Conservation (phyloP, 1,139 yeast species). For the Blastobotrys elegans region DNA sequence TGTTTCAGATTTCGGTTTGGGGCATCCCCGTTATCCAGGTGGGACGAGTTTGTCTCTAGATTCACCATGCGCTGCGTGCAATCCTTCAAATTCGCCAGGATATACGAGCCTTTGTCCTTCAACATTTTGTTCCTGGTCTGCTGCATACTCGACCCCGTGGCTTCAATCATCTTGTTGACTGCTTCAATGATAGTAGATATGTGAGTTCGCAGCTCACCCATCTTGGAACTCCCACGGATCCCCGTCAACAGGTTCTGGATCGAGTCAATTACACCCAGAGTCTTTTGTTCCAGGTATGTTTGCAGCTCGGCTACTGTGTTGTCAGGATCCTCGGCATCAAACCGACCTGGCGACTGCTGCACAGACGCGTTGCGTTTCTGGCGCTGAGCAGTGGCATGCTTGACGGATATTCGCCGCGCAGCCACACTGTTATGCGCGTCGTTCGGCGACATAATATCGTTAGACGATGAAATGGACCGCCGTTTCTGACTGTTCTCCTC, state of each 20-base stretch:
- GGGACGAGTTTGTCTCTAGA: conserved; percentile 29
- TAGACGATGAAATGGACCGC: background rate
- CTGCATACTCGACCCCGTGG: conserved; percentile 82
- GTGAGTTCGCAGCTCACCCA: conserved; percentile 67
- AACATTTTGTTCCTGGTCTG: conserved; percentile 72
- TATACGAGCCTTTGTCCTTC: conserved; percentile 89
- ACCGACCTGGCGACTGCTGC: conserved; percentile 34
- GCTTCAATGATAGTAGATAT: conserved; percentile 71
- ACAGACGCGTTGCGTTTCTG: conserved; percentile 8
- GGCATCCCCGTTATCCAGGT: conserved; percentile 46
- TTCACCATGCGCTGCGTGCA: conserved; percentile 66
- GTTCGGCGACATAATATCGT: conserved; percentile 6
- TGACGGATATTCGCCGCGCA: background rate
- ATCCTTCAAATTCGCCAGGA: conserved; percentile 77
- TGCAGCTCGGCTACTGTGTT: conserved; percentile 77
- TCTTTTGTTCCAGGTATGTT: conserved; percentile 86
- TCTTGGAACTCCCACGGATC: conserved; percentile 52
- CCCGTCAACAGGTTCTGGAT: conserved; percentile 68
- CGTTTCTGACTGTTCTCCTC: too few species aligned
- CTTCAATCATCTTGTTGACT: conserved; percentile 83
- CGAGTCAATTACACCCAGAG: conserved; percentile 85
- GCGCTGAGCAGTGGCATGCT: conserved; percentile 3
- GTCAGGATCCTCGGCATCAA: conserved; percentile 82
- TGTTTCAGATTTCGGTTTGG: conserved; percentile 91
- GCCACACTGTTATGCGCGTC: conserved; percentile 2